A percentile compares a stretch with the other conserved stretches of the same genome.
Evolutionary conservation across 2,329 filamentous ascomycete genomes (phyloP).

Genomic region (Falciphora oryzae): DNA sequence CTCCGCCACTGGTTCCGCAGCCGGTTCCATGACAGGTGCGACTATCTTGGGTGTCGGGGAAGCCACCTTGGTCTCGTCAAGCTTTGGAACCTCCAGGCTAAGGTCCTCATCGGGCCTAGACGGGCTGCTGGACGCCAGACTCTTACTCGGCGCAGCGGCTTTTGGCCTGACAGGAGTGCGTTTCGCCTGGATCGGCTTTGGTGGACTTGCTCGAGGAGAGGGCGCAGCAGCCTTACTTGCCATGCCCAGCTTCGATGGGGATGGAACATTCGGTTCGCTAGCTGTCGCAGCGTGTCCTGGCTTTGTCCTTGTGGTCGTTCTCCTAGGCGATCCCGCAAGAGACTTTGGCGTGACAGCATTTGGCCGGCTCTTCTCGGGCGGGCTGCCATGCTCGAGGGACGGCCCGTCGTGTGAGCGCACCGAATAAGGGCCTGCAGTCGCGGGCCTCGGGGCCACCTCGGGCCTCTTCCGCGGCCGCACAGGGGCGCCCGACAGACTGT

Average conservation of each 20-base stretch:
- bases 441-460: slow-evolving; percentile 52
- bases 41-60: slow-evolving; percentile 8
- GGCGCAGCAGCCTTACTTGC: slow-evolving; percentile 17
- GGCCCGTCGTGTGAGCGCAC: slow-evolving; percentile 46
- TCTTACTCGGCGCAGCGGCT: no score
- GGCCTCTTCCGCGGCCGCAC: slow-evolving; percentile 55
- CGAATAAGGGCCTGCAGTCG: slow-evolving; percentile 61
- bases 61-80: slow-evolving; percentile 24
- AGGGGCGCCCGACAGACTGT: slow-evolving; percentile 58
- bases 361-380: slow-evolving; percentile 36
- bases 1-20: neutral
- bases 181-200: slow-evolving; percentile 21
- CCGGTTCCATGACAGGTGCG: slow-evolving; percentile 9
- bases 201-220: slow-evolving; percentile 24
- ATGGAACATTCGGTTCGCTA: slow-evolving; percentile 45
- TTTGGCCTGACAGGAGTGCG: slow-evolving; percentile 4
- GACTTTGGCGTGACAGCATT: slow-evolving; percentile 45
- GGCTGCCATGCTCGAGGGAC: slow-evolving; percentile 38
- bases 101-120: slow-evolving; percentile 46
- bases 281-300: slow-evolving; percentile 43
- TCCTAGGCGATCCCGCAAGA: slow-evolving; percentile 48
- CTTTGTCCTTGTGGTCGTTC: slow-evolving; percentile 38
- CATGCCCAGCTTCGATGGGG: slow-evolving; percentile 31
- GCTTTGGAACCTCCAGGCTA: slow-evolving; percentile 44
- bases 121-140: slow-evolving; percentile 32